Conservation (phyloP, 345 rosid genomes). For the Lenwebbia sp. region DNA sequence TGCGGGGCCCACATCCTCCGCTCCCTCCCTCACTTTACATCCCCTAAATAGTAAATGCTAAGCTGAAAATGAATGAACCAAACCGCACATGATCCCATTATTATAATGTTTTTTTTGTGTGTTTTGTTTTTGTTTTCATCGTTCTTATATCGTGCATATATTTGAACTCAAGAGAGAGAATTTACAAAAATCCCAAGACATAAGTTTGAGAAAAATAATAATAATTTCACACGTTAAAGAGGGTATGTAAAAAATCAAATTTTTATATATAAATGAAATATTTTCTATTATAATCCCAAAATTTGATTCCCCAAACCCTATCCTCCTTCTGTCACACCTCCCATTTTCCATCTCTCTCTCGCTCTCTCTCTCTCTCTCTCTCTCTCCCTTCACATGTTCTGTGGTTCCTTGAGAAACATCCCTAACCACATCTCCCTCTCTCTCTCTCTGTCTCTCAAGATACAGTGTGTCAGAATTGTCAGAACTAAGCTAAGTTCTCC, state of each 20-base stretch:
- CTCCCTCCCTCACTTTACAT: slow-evolving; percentile 7
- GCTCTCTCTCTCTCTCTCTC: background rate
- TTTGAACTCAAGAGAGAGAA: background rate
- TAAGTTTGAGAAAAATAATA: background rate
- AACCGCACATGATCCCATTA: background rate
- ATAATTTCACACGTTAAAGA: background rate
- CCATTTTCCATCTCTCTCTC: slow-evolving; percentile 15
- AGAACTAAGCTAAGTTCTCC: slow-evolving; percentile 7
- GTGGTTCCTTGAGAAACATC: slow-evolving; percentile 2
- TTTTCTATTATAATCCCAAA: background rate
- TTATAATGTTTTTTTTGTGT: background rate
- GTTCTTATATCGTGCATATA: background rate
- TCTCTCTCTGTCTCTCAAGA: background rate
- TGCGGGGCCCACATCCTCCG: slow-evolving; percentile 15
- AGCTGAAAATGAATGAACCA: slow-evolving; percentile 7
- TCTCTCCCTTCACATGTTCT: background rate
- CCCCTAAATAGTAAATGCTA: slow-evolving; percentile 7
- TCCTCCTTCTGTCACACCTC: slow-evolving; percentile 28
- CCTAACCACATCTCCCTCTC: background rate
- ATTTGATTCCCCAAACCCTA: slow-evolving; percentile 6
- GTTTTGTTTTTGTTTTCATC: background rate
- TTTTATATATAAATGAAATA: background rate
- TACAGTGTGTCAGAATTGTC: background rate
- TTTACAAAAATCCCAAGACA: background rate
- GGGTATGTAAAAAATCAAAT: background rate